Evolutionary conservation across 1,284 basidiomycete genomes (phyloP).

Genomic region (Apiotrichum domesticum): DNA sequence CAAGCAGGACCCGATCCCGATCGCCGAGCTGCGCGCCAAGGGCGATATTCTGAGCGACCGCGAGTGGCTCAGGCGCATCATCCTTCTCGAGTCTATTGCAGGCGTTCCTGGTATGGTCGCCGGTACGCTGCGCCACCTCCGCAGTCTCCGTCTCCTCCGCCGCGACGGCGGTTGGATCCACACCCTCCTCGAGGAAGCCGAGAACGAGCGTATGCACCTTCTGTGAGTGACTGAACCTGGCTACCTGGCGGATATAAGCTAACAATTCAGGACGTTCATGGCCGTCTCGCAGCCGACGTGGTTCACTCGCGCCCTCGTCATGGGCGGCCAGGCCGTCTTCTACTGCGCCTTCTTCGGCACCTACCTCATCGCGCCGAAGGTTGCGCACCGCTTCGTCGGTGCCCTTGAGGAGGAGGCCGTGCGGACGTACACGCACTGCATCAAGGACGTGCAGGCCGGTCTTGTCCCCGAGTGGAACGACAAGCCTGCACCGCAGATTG

Average conservation of each 20-base stretch:
- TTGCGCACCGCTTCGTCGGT: slow-evolving; percentile 92
- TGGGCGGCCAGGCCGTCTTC: slow-evolving; percentile 80
- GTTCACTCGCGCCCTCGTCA: slow-evolving; percentile 70
- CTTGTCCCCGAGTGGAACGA: slow-evolving; percentile 74
- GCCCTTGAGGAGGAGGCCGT: slow-evolving; percentile 94
- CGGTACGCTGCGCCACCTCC: slow-evolving; percentile 75
- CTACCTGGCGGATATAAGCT: slow-evolving; percentile 27
- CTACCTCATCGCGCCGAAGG: slow-evolving; percentile 73
- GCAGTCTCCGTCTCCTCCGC: slow-evolving; percentile 73
- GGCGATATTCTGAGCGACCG: slow-evolving; percentile 67
- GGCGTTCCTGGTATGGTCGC: slow-evolving; percentile 94
- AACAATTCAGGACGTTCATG: slow-evolving; percentile 69
- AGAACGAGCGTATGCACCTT: slow-evolving; percentile 92
- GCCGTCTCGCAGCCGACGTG: slow-evolving; percentile 69
- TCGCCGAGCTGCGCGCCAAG: slow-evolving; percentile 63
- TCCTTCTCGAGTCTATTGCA: slow-evolving; percentile 85
- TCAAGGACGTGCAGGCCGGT: slow-evolving; percentile 77
- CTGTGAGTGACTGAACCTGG: slow-evolving; percentile 51
- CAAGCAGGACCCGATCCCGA: slow-evolving; percentile 50
- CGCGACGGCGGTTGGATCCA: slow-evolving; percentile 83
- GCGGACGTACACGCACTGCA: slow-evolving; percentile 75
- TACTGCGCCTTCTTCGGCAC: slow-evolving; percentile 85
- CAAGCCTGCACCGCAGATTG: slow-evolving; percentile 74
- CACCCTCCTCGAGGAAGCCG: slow-evolving; percentile 83
- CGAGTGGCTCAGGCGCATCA: slow-evolving; percentile 74